Base-by-base conservation (phyloP, 106 monocot genomes). In the Acorus gramineus region DNA sequence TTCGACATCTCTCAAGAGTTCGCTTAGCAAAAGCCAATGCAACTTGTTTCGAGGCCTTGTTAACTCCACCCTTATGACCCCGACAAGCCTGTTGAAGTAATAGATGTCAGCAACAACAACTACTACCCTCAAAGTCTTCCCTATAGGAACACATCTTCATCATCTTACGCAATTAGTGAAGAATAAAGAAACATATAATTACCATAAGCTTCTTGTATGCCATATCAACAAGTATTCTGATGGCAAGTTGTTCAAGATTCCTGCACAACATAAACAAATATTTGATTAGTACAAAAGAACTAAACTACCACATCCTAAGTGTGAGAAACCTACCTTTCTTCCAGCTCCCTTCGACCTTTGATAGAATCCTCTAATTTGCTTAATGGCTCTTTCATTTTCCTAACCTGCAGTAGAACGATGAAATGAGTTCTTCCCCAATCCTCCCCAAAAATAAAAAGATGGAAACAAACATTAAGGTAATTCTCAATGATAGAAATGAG, bases 1-100 rank as follows among this genome's bases (percentile, higher is more conserved):
- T 83, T 14, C 56, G 78, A 59, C 85, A 98, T 77, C 81, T 85
- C 11, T 57, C 81, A 73, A 98, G 79, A 52, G 83, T 79, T 56
- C 88, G 78, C 64, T 81, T 92, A 7, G 80, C 91, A 79, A 98
- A 91, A 49, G 87, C 82, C 49, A 79, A 53, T 7, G 91, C 85
- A 55, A 73, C 71, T 74, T 85, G 91, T 60, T 88, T 91, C 7
- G 85, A 74, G 60, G 79, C 61, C 77, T 91, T 96, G 66, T 66
- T 95, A 52, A 53, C 62, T 60, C 82, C 79, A 71, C 76, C 72
- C 70, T 91, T 98, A 53, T 79, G 79, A 66, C 83, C 81, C 14
- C 86, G 76, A 45, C 83, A 86, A 49, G 81, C 78, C 90, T 90
- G 63, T 55, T 45, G 60, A 66, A 55, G 47, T 49, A 68, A 14